Percentiles rank a stretch among this genome's conserved stretches.
Evolutionary conservation across 129 eudicot species (phyloP).

Genomic region (Flaveria linearis): DNA sequence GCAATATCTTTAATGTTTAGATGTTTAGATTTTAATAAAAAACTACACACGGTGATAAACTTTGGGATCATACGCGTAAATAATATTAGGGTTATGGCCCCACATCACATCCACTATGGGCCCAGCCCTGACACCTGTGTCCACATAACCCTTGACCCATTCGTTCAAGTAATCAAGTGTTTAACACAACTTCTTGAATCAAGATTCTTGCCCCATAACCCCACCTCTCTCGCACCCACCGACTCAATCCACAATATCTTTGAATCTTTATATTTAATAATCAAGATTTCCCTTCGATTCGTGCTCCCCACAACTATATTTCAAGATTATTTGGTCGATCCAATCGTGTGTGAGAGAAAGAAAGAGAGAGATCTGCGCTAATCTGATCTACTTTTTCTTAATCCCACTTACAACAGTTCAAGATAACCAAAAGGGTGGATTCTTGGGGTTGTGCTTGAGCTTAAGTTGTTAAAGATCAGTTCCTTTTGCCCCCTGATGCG

Average conservation of each 20-base stretch:
- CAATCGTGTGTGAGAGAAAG: slow-evolving; percentile 14
- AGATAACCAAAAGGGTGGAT: background rate
- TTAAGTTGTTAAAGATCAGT: slow-evolving; percentile 17
- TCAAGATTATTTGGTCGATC: slow-evolving; percentile 32
- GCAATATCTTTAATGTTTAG: too few relatives aligned
- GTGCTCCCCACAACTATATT: slow-evolving; percentile 24
- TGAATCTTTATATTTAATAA: background rate
- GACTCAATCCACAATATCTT: slow-evolving; percentile 19
- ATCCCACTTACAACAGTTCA: background rate
- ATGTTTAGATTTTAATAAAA: background rate
- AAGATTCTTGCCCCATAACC: background rate
- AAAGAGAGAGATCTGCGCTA: slow-evolving; percentile 24
- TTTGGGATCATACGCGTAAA: slow-evolving; percentile 12
- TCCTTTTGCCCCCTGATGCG: slow-evolving; percentile 38
- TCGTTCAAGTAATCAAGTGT: slow-evolving; percentile 16
- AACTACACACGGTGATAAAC: background rate
- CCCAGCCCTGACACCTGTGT: slow-evolving; percentile 29
- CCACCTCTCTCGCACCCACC: slow-evolving; percentile 18
- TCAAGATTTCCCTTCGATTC: slow-evolving; percentile 23
- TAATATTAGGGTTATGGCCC: background rate
- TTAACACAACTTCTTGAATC: background rate
- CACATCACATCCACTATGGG: slow-evolving; percentile 19
- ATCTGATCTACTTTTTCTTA: slow-evolving; percentile 20
- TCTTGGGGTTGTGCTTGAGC: slow-evolving; percentile 9
- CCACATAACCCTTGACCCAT: background rate